Evolutionary conservation across 2,329 filamentous ascomycete genomes (phyloP), one percentile per base, ranked within the genome.

Genomic region (Moelleriella libera): DNA sequence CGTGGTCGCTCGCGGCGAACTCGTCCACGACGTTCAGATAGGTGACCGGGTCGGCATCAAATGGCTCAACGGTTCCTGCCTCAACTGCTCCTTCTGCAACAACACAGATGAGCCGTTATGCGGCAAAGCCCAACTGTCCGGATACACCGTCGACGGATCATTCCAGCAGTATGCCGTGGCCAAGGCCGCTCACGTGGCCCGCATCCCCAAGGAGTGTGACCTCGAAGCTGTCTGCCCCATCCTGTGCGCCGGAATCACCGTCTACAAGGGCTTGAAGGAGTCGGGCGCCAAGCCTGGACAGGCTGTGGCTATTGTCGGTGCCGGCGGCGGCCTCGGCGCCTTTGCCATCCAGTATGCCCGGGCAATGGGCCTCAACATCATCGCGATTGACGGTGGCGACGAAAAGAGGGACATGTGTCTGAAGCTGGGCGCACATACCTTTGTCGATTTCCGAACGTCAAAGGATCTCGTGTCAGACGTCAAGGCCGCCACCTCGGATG

Each of bases 131-230:
- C 69, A 76, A 37, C 77, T 95, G 41, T 94, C 88, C 1, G 90
- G 90, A 48, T 95, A 94, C 75, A 94, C 87, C 5, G 88, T 95
- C 61, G 86, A 95, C 63, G 89, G 89, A 32, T 82, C 82, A 41
- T 96, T 96, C 76, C 89, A 96, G 72, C 82, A 95, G 71, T 96
- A 94, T 70, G 80, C 78, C 63, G 78, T 95, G 55, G 88, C 82
- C 55, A 94, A 94, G 66, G 88, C 88, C 12, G 79, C 83, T 14
- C 86, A 94, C 65, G 80, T 92, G 12, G 86, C 88, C 30, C 80
- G 83, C 55, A 83, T 96, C 53, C 85, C 85, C 54, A 83, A 89
- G 65, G 78, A 83, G 12, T 76, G 83, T 52, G 71, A 79, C 50
- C 80, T 95, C 43, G 88, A 89, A 60, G 80, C 79, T 46, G 74